These are phyloP conservation scores for Lanmaoa rubissima DNA, from an alignment of 768 basidiomycete species.

Conservation along the genomic window DNA sequence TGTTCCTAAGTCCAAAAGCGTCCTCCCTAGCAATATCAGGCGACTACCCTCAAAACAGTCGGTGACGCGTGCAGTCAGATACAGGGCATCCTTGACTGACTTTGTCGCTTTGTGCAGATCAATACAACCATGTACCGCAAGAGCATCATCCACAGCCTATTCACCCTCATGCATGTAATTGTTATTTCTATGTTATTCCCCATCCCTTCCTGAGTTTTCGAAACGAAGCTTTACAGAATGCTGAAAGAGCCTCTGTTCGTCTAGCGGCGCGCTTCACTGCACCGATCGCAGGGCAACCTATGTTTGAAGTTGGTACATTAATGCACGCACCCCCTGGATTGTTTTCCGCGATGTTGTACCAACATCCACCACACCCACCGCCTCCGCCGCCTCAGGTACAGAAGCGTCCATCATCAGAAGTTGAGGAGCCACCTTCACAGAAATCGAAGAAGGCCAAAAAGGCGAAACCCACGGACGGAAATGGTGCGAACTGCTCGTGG, in stretches of 20 bases:
- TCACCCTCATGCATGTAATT: slow-evolving; percentile 33
- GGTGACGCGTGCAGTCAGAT: slow-evolving; percentile 28
- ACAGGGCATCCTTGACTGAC: slow-evolving; percentile 18
- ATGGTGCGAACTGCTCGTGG: slow-evolving; percentile 25
- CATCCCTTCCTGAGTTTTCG: slow-evolving; percentile 20
- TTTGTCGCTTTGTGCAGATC: slow-evolving; percentile 22
- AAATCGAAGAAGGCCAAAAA: slow-evolving; percentile 51
- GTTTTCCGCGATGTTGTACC: slow-evolving; percentile 31
- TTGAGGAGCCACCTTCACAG: slow-evolving; percentile 39
- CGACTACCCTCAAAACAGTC: slow-evolving; percentile 43
- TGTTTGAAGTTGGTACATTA: slow-evolving; percentile 35
- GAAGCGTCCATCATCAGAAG: slow-evolving; percentile 40
- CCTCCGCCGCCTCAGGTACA: slow-evolving; percentile 30
- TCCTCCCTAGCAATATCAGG: slow-evolving; percentile 39
- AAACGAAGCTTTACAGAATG: slow-evolving; percentile 47
- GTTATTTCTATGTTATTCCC: slow-evolving; percentile 22
- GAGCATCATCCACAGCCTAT: slow-evolving; percentile 33
- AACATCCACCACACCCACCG: slow-evolving; percentile 26
- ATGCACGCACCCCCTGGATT: slow-evolving; percentile 30
- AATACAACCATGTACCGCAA: slow-evolving; percentile 33
- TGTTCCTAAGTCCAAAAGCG: slow-evolving; percentile 18
- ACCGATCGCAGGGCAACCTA: slow-evolving; percentile 29
- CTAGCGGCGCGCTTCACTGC: slow-evolving; percentile 50
- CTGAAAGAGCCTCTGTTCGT: slow-evolving; percentile 58
- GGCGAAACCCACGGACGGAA: slow-evolving; percentile 34